Conservation (phyloP, 805 yeast species). For the Cyberlindnera maritima region DNA sequence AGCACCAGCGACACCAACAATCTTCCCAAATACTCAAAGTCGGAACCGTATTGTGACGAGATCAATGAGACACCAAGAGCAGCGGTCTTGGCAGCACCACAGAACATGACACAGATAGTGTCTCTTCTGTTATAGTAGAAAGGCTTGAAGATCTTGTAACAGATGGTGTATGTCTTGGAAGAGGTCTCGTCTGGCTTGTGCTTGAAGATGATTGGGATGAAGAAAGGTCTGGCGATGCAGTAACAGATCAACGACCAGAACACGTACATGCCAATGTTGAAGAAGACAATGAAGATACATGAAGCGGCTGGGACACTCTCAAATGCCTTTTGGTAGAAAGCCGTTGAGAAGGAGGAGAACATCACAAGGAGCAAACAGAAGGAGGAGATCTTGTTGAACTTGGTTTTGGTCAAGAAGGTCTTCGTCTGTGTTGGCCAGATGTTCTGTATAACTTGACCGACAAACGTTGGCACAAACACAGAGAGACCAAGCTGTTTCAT, state of each 20-base stretch:
- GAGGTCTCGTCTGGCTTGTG: slow-evolving; percentile 46
- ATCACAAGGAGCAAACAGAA: slow-evolving; percentile 75
- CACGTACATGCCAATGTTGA: slow-evolving; percentile 76
- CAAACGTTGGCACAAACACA: slow-evolving; percentile 80
- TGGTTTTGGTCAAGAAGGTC: slow-evolving; percentile 55
- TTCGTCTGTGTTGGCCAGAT: slow-evolving; percentile 62
- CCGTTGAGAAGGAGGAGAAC: slow-evolving; percentile 81
- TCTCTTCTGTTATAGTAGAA: slow-evolving; percentile 71
- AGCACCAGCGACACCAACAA: slow-evolving; percentile 79
- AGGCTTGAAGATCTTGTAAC: slow-evolving; percentile 44
- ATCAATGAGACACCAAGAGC: slow-evolving; percentile 85
- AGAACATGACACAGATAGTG: slow-evolving; percentile 75
- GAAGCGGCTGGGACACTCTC: slow-evolving; percentile 64
- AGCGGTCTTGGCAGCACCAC: slow-evolving; percentile 93
- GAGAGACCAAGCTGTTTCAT: slow-evolving; percentile 86
- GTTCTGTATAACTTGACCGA: slow-evolving; percentile 83
- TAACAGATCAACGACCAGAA: slow-evolving; percentile 70
- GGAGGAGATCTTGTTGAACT: slow-evolving; percentile 70
- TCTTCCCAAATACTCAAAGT: slow-evolving; percentile 60
- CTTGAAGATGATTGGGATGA: slow-evolving; percentile 42
- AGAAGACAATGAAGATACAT: slow-evolving; percentile 74
- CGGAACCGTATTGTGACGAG: slow-evolving; percentile 74
- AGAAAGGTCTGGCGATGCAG: slow-evolving; percentile 57
- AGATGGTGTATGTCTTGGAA: slow-evolving; percentile 41
- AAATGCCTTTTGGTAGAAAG: slow-evolving; percentile 81